phyloP scores from a whole-genome alignment of 176 grass and related monocot species.

The Juncus effusus region DNA sequence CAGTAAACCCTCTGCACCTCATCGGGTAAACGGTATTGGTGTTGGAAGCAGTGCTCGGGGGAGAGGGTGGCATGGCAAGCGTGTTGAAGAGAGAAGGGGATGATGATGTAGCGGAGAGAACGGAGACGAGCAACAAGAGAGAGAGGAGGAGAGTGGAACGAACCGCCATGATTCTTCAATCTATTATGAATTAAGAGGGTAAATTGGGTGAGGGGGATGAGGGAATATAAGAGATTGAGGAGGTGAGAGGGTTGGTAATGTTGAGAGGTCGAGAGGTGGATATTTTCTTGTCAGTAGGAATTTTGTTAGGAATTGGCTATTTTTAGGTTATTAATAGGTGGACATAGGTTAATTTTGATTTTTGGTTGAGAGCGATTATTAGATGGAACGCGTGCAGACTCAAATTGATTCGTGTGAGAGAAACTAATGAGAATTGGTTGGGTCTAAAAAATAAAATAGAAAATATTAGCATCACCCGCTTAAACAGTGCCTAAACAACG shows the following conservation, averaged over 20 bases:
- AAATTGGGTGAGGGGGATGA: constrained; percentile 11
- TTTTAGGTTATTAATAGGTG: constrained; percentile 4
- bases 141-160: constrained; percentile 5
- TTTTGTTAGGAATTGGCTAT: constrained; percentile 9
- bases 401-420: too few species aligned
- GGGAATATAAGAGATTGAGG: constrained; percentile 10
- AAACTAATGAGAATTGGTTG: too few species aligned
- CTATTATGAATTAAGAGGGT: background rate
- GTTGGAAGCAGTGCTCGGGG: background rate
- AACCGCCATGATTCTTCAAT: constrained; percentile 23
- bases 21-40: background rate
- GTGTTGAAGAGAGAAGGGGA: background rate
- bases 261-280: background rate
- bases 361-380: constrained; percentile 11
- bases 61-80: background rate
- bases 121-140: constrained; percentile 30
- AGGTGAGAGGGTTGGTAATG: constrained; percentile 3
- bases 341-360: background rate
- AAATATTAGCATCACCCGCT: too few species aligned
- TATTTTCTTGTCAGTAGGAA: background rate
- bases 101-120: constrained; percentile 1
- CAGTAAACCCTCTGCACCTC: constrained; percentile 16
- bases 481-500: too few species aligned
- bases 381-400: background rate
- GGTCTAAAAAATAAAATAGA: too few species aligned